Percentiles rank a stretch among this genome's conserved stretches.
Conservation (phyloP, 1,284 basidiomycete genomes). For the Ustilago trichophora region DNA sequence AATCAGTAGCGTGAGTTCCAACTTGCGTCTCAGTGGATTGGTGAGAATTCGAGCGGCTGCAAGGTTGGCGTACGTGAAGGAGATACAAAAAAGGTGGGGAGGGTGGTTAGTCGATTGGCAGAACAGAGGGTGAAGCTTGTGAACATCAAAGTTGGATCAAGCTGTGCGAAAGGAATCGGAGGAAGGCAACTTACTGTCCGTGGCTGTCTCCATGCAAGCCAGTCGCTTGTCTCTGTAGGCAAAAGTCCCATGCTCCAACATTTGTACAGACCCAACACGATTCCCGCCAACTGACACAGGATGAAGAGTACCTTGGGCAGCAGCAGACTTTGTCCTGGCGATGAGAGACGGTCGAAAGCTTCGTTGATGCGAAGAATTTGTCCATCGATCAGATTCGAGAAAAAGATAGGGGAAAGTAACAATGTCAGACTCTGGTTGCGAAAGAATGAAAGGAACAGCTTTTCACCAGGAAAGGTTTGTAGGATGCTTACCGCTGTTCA, state of each 20-base stretch:
- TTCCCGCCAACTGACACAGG: slow-evolving; percentile 52
- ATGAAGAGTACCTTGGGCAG: slow-evolving; percentile 57
- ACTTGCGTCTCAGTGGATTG: slow-evolving; percentile 20
- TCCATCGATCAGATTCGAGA: no score
- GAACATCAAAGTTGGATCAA: no score
- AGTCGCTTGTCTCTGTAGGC: slow-evolving; percentile 65
- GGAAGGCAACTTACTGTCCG: slow-evolving; percentile 48
- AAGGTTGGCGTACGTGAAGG: not conserved
- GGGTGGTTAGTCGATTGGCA: no score
- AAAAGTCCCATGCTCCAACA: slow-evolving; percentile 65
- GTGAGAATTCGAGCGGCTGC: slow-evolving; percentile 45
- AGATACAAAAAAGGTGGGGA: not conserved
- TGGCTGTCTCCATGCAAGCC: slow-evolving; percentile 62
- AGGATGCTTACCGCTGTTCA: slow-evolving; percentile 42
- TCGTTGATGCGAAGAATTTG: no score
- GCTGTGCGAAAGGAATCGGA: not conserved
- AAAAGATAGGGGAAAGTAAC: no score
- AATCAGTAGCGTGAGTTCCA: no score
- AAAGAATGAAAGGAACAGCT: no score
- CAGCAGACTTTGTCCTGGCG: slow-evolving; percentile 51
- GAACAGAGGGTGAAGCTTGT: no score
- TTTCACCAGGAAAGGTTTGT: no score
- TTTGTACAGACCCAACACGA: slow-evolving; percentile 62
- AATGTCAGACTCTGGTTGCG: no score
- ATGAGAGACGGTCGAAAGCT: slow-evolving; percentile 56